Evolutionary conservation across 306 rosid genomes (phyloP).

Genomic region (Potentilla sterilis): DNA sequence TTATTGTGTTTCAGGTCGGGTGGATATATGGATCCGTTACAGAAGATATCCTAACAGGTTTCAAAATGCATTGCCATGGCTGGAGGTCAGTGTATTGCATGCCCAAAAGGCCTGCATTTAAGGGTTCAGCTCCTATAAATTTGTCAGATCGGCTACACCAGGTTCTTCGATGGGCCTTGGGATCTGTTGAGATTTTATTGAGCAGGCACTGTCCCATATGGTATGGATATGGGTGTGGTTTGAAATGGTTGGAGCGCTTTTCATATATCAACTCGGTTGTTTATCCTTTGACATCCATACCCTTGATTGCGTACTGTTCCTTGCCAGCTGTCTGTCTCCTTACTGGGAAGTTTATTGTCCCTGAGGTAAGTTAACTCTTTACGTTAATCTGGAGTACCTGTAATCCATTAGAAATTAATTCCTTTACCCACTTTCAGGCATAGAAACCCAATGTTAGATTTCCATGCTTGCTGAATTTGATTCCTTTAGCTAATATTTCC

Average conservation of each 20-base stretch:
- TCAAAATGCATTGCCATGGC: constrained; percentile 96
- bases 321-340: constrained; percentile 91
- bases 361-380: constrained; percentile 51
- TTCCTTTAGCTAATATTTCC: constrained; percentile 20
- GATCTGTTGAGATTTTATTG: constrained; percentile 82
- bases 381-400: not conserved
- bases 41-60: constrained; percentile 86
- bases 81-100: constrained; percentile 96
- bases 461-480: not conserved
- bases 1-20: constrained; percentile 58
- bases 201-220: constrained; percentile 89
- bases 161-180: constrained; percentile 95
- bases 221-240: constrained; percentile 92
- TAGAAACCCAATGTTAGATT: constrained; percentile 1
- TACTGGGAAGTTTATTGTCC: constrained; percentile 85
- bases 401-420: not conserved
- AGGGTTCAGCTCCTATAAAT: constrained; percentile 94
- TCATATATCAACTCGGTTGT: constrained; percentile 87
- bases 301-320: constrained; percentile 75
- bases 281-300: constrained; percentile 88
- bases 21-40: constrained; percentile 98
- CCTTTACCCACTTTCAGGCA: not conserved
- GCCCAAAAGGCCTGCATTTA: constrained; percentile 85
- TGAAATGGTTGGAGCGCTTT: constrained; percentile 82
- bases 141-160: constrained; percentile 87